Base-by-base conservation (phyloP, 2,329 filamentous ascomycete genomes). In the Penicillium polonicum region DNA sequence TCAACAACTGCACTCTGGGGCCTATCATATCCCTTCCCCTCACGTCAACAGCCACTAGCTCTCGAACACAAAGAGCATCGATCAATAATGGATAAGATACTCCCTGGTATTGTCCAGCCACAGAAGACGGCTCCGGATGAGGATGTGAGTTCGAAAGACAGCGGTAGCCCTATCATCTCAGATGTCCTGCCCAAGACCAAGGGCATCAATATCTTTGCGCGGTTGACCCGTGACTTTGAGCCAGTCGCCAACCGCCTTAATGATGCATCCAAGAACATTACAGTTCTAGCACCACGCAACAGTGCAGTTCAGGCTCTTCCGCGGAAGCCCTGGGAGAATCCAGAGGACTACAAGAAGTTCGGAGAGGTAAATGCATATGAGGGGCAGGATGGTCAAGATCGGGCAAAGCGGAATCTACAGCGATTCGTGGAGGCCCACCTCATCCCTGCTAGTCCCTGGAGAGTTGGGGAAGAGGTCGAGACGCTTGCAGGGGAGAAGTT, bases 391-490 rank as follows among this genome's bases (percentile, higher is more conserved):
- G 93, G 92, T 0, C 84, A 88, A 68, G 87, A 91, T 56, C 82
- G 92, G 49, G 93, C 94, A 8, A 83, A 86, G 60, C 78, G 78
- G 64, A 97, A 97, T 69, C 73, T 97, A 61, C 82, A 83, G 68
- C 80, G 84, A 39, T 97, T 97, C 72, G 90, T 96, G 1, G 88
- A 95, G 77, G 88, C 88, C 45, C 94, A 99, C 76, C 82, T 97
- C 52, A 83, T 97, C 5, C 82, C 86, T 0, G 74, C 76, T 5
- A 90, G 85, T 68, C 91, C 92, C 0, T 97, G 93, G 92, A 75
- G 79, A 27, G 85, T 89, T 65, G 79, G 80, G 3, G 77, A 83
- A 62, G 91, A 88, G 74, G 80, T 84, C 0, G 83, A 86, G 77
- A 89, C 89, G 0, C 65, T 91, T 48, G 79, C 87, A 9, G 89